A percentile compares a stretch with the other conserved stretches of the same genome.
Conservation (phyloP, 2,329 filamentous ascomycete genomes). For the Alternaria sp. region DNA sequence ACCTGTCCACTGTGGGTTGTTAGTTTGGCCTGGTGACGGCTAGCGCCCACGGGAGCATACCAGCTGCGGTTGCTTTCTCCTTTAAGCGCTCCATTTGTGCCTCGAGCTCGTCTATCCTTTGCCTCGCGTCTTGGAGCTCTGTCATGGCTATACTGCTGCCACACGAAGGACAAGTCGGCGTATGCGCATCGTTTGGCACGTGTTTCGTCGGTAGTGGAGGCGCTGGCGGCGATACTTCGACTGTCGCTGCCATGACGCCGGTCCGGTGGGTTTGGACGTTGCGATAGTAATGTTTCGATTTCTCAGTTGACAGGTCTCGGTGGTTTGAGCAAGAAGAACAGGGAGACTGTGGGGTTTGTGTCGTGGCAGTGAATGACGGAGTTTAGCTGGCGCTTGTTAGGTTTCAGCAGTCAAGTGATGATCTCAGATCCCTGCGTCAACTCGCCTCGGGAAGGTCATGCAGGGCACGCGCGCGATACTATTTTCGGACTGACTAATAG, state of each 20-base stretch:
- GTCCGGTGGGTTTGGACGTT: neutral
- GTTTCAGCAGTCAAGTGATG: constrained; percentile 16
- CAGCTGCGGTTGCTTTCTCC: constrained; percentile 72
- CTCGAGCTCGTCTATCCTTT: constrained; percentile 66
- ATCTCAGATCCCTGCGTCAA: constrained; percentile 11
- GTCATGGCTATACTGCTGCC: constrained; percentile 33
- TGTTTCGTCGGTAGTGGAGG: constrained; percentile 32
- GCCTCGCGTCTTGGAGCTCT: constrained; percentile 32
- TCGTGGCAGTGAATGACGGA: constrained; percentile 1
- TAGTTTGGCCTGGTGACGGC: constrained; percentile 6
- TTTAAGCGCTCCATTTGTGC: constrained; percentile 74
- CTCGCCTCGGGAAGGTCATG: constrained; percentile 4
- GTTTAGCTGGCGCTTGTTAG: constrained; percentile 11
- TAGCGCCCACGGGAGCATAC: constrained; percentile 49
- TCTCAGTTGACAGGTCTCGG: neutral
- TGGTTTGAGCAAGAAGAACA: neutral
- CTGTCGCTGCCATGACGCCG: constrained; percentile 29
- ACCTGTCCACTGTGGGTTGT: constrained; percentile 59
- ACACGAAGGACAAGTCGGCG: constrained; percentile 43
- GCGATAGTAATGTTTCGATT: neutral
- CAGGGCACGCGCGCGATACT: constrained; percentile 16
- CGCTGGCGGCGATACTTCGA: constrained; percentile 28
- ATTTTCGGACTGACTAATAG: neutral
- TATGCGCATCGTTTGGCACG: constrained; percentile 27
- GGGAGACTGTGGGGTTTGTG: constrained; percentile 12